A percentile compares a stretch with the other conserved stretches of the same genome.
Conservation (phyloP, 805 yeast species). For the Monosporozyma unispora region DNA sequence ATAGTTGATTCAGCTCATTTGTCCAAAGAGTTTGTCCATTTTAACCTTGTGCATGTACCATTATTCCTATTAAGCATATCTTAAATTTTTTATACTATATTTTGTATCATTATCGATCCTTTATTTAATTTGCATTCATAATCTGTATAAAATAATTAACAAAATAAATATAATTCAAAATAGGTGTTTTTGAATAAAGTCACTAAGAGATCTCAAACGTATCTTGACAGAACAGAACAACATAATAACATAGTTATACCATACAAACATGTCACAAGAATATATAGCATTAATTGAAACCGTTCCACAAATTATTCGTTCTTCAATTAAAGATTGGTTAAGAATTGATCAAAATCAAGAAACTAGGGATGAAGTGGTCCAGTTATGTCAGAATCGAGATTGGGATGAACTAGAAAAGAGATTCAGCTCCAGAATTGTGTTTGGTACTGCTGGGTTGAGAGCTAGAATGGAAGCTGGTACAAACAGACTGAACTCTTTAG, state of each 20-base stretch:
- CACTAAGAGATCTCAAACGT: no score
- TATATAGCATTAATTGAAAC: neutral
- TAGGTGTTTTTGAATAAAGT: neutral
- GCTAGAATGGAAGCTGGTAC: constrained; percentile 88
- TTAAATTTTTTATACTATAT: neutral
- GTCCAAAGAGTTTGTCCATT: neutral
- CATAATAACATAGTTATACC: no score
- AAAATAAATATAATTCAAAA: neutral
- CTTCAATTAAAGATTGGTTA: constrained; percentile 19
- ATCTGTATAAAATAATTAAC: neutral
- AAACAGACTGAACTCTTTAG: constrained; percentile 77
- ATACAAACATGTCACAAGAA: neutral
- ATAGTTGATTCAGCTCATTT: constrained; percentile 2
- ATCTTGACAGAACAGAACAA: no score
- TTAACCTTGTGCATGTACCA: neutral
- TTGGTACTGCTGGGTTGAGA: constrained; percentile 92
- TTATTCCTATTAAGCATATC: neutral
- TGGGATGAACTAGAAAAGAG: constrained; percentile 41
- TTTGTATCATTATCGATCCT: neutral
- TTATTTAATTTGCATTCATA: neutral
- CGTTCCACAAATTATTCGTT: constrained; percentile 5
- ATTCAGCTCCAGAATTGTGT: constrained; percentile 53
- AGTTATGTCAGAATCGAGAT: constrained; percentile 33
- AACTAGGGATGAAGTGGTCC: constrained; percentile 48
- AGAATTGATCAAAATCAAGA: constrained; percentile 30